Base-by-base conservation (phyloP, 192 early-diverging fungal genomes). In the Mortierella hygrophila region DNA sequence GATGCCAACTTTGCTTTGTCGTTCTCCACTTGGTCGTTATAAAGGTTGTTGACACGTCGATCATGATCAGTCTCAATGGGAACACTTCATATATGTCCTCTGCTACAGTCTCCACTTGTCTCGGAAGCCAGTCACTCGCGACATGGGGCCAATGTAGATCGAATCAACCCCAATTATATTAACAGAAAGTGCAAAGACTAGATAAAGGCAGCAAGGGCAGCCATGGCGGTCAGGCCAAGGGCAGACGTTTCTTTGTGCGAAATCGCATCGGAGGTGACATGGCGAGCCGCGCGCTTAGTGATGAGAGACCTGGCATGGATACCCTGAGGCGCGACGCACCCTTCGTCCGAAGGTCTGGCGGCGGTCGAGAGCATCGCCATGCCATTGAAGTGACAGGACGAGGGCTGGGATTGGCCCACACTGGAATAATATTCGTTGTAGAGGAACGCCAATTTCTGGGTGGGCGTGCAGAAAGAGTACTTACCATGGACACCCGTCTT, bases 381-480 rank as follows among this genome's bases (percentile, higher is more conserved):
- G 16, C 88, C 88, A 3, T 78, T 79, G 65, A 85, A 88, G 32
- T 73, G 55, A 63, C 88, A 88, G 32, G 88, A 72, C 70, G 63
- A 52, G 0, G 76, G 47, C 29, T 70, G 68, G 38, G 40, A 55
- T 75, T 88, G 75, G 38, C 78, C 75, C n/a, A 80, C 49, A 41
- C 52, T 55, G 29, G 73, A 68, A 35, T 88, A 82, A 15, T 90
- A 90, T 0, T 76, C 35, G 52, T 88, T 85, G 71, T 91, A 91
- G 42, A 88, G 79, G 79, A 85, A 92, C 44, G 82, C 83, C 15
- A 92, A 75, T 41, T 92, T 91, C 38, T 89, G 80, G 37, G 78
- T 37, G 2, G 89, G 83, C 4, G 81, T 60, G 79, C 91, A 92
- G 79, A 80, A 86, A 6, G 89, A 89, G 78, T 84, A 91, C 10